Evolutionary conservation across 2,329 filamentous ascomycete genomes (phyloP).

Genomic region (Fusarium stilboides): DNA sequence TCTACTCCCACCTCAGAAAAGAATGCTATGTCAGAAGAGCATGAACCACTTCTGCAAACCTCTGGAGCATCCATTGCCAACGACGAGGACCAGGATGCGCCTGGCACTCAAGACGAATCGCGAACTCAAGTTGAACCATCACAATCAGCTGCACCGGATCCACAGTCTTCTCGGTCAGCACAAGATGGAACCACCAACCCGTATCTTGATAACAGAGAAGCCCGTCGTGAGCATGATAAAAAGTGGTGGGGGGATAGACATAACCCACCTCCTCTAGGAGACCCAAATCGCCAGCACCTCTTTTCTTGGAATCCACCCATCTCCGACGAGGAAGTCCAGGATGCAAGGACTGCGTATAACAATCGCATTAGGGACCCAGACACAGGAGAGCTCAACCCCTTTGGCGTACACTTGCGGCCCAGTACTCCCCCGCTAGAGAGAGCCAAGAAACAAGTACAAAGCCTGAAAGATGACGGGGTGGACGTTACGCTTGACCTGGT

Average conservation of each 20-base stretch:
- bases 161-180: neutral
- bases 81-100: neutral
- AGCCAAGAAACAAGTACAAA: slow-evolving; percentile 20
- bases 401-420: slow-evolving; percentile 27
- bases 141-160: neutral
- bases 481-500: slow-evolving; percentile 9
- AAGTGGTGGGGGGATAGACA: slow-evolving; percentile 28
- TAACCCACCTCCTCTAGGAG: neutral
- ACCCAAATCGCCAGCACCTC: slow-evolving; percentile 29
- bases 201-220: neutral
- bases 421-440: slow-evolving; percentile 33
- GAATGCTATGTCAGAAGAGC: neutral
- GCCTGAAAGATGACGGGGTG: slow-evolving; percentile 15
- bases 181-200: neutral
- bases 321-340: slow-evolving; percentile 5
- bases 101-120: neutral
- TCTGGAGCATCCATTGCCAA: neutral
- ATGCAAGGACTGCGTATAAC: slow-evolving; percentile 1
- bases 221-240: neutral
- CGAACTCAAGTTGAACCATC: too few relatives aligned
- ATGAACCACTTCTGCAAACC: neutral
- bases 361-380: neutral
- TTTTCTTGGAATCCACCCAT: slow-evolving; percentile 24
- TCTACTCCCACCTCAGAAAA: neutral
- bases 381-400: slow-evolving; percentile 8